These are phyloP conservation scores for Cucurbita pepo DNA, from an alignment of 306 rosid species.

Conservation along the genomic window DNA sequence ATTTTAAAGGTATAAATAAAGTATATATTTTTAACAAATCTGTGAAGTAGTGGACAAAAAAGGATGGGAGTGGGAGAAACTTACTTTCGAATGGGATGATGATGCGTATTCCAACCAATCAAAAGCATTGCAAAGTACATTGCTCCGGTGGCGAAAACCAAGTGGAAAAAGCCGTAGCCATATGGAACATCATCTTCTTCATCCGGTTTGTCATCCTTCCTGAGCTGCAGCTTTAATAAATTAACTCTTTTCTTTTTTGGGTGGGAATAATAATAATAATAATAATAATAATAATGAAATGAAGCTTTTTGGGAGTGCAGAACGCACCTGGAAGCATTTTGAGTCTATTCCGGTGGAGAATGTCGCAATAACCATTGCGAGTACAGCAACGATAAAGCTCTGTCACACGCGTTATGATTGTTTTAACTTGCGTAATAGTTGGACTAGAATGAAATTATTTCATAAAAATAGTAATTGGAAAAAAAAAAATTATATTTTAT, in stretches of 20 bases:
- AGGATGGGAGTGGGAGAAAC: not conserved
- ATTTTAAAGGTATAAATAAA: not conserved
- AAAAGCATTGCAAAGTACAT: conserved; percentile 98
- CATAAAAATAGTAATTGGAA: not conserved
- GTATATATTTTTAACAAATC: not conserved
- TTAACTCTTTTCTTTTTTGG: not conserved
- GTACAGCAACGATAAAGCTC: conserved; percentile 78
- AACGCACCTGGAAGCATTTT: conserved; percentile 70
- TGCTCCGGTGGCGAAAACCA: conserved; percentile 93
- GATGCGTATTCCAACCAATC: conserved; percentile 67
- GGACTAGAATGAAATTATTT: not conserved
- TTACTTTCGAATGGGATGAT: conserved; percentile 65
- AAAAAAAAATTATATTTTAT: too few relatives aligned
- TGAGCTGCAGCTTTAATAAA: conserved; percentile 41
- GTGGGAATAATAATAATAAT: not conserved
- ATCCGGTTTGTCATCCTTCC: conserved; percentile 33
- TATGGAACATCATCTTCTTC: conserved; percentile 89
- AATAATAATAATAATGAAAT: not conserved
- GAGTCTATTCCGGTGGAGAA: conserved; percentile 97
- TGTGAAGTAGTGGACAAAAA: not conserved
- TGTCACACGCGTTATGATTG: conserved; percentile 18
- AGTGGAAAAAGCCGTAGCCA: conserved; percentile 96
- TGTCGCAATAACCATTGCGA: conserved; percentile 76
- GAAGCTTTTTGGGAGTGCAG: not conserved
- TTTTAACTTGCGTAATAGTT: not conserved